Evolutionary conservation across 164 flowering plant genomes (phyloP).

Genomic region (Echeveria elegans): DNA sequence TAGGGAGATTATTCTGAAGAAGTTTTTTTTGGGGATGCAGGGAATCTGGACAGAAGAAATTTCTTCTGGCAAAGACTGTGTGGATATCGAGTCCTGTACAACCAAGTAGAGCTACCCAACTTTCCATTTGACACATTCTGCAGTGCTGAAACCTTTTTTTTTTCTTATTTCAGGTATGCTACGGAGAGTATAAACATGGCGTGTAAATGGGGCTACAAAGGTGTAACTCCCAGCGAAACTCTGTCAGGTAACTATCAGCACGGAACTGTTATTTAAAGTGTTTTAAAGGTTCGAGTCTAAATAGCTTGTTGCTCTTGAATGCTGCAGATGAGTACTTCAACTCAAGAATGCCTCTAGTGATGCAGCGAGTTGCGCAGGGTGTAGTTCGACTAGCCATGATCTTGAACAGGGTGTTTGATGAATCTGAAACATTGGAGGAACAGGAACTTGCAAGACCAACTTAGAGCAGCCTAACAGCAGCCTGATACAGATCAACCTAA

Average conservation of each 20-base stretch:
- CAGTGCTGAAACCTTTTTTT: not conserved
- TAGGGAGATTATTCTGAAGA: conserved; percentile 69
- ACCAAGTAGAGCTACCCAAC: too few relatives aligned
- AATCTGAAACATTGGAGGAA: too few relatives aligned
- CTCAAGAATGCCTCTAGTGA: conserved; percentile 68
- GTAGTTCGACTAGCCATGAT: conserved; percentile 84
- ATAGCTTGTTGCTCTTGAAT: conserved; percentile 2
- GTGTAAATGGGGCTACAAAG: conserved; percentile 92
- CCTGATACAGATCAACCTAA: not conserved
- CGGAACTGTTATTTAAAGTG: too few relatives aligned
- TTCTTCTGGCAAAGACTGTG: conserved; percentile 59
- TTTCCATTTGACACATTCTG: not conserved
- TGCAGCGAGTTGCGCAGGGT: conserved; percentile 88
- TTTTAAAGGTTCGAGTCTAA: not conserved
- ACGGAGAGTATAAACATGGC: conserved; percentile 79
- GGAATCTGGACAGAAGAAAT: conserved; percentile 19
- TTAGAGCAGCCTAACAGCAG: conserved; percentile 5
- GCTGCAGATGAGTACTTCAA: conserved; percentile 71
- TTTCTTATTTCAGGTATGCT: conserved; percentile 49
- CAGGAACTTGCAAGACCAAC: conserved; percentile 27
- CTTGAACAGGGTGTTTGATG: conserved; percentile 55
- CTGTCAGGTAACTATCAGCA: conserved; percentile 44
- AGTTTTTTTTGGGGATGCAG: conserved; percentile 10
- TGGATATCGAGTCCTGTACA: conserved; percentile 52
- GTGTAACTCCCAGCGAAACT: conserved; percentile 48